Evolutionary conservation across 768 basidiomycete species (phyloP), one percentile per base, ranked within the genome.

Genomic region (Exidia glandulosa): DNA sequence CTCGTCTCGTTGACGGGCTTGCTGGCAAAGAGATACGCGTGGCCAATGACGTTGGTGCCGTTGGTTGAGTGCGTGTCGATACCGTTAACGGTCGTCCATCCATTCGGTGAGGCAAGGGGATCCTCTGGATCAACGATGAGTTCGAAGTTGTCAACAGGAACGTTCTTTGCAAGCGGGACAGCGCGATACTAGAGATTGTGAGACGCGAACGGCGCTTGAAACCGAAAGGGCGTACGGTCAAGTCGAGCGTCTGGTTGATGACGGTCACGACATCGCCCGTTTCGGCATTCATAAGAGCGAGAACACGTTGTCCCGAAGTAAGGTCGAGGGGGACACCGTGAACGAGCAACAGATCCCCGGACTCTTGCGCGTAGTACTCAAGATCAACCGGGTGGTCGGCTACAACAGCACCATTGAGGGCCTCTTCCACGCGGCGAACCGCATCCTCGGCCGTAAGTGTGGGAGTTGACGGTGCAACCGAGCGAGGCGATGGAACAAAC

Each of bases 241-340:
- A 75, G 33, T 76, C 67, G 6, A 75, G 66, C 32, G 78, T 80
- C 68, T 81, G 83, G 66, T 84, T 80, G 34, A 77, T 77, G 27
- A 81, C 73, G n/a, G 75, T 73, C 27, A 81, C 66, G 33, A 85
- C 65, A 32, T 79, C 77, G n/a, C 78, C 79, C 16, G 76, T 71
- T 61, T 79, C 77, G 4, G 80, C 82, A 63, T 84, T 82, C 47
- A 85, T 75, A 60, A 80, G 81, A 0, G 80, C 82, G 67, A 84
- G 79, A 63, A 75, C 77, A 79, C 79, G 85, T 7, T 77, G 73
- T 37, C 79, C 70, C 23, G 70, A 61, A 60, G 69, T 65, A 66
- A 77, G 76, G 66, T 75, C 71, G 57, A 79, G 71, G 64, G 77
- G 76, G 36, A 77, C 64, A 56, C 72, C 68, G 64, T 79, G 74